Evolutionary conservation across 2,329 filamentous ascomycete species (phyloP).

Genomic region (Colletotrichum sublineola): DNA sequence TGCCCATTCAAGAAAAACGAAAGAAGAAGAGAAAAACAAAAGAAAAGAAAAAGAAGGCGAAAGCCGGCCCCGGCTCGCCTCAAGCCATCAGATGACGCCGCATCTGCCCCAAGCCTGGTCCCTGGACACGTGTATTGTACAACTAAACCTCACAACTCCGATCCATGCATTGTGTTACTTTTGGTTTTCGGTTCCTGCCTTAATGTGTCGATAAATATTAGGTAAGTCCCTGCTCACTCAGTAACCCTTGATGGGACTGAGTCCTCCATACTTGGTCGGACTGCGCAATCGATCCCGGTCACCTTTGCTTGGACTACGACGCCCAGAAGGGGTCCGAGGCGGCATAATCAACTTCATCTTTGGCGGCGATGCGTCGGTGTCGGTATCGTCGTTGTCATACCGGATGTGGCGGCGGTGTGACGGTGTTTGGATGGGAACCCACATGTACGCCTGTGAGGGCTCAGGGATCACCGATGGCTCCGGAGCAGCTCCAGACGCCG

Average conservation of each 20-base stretch:
- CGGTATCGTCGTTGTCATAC: conserved; percentile 59
- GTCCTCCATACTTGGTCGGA: conserved; percentile 58
- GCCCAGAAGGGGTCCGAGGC: conserved; percentile 61
- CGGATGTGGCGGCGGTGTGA: conserved; percentile 57
- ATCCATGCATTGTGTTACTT: conserved; percentile 31
- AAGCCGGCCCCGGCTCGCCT: conserved; percentile 11
- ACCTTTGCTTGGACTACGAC: conserved; percentile 64
- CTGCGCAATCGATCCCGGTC: conserved; percentile 64
- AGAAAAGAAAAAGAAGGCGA: not conserved
- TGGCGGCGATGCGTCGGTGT: conserved; percentile 64
- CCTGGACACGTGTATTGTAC: conserved; percentile 24
- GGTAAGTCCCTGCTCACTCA: not conserved
- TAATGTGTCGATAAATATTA: not conserved
- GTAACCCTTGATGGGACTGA: conserved; percentile 56
- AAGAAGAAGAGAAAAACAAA: too few species aligned
- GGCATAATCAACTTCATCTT: conserved; percentile 57
- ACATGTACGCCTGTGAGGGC: conserved; percentile 60
- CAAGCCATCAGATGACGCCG: conserved; percentile 34
- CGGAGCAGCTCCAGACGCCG: conserved; percentile 39
- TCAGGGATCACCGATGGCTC: conserved; percentile 47
- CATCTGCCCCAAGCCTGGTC: conserved; percentile 18
- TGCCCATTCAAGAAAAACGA: not conserved
- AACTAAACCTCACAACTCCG: conserved; percentile 35
- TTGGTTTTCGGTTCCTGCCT: not conserved
- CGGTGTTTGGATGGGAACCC: conserved; percentile 65